Base-by-base conservation (phyloP, 352 stramenopile genomes). In the Phytophthora meadii region DNA sequence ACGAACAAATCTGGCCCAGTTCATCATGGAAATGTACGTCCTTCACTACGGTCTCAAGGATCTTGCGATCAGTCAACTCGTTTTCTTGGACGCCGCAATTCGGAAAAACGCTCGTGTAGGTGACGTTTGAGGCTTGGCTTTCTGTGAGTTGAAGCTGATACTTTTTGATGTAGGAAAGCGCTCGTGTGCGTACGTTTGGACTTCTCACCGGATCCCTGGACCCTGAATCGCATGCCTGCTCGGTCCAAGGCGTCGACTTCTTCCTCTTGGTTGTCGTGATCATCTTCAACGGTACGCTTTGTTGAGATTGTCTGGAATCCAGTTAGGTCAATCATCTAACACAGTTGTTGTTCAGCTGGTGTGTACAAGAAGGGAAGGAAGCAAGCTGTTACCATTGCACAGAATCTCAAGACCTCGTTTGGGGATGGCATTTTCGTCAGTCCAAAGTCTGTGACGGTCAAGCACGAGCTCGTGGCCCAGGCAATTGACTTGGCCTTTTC, bases 1-100 rank as follows among this genome's bases (percentile, higher is more conserved):
- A 2, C 79, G 85, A 10, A 57, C 68, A 9, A 87, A 88, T 22
- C 34, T 93, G 11, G 82, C 81, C n/a, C 79, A 91, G 59, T 91
- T 90, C 52, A 92, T 93, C 39, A 88, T 90, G 74, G 85, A 93
- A 57, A 87, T 93, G 77, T 93, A 91, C 52, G 83, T 89, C 27
- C 72, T 93, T 9, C 84, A 93, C 61, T 91, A 93, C 54, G 85
- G 82, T 0, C 75, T 93, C 30, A 91, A 91, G 49, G 85, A 91
- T 45, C 74, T 93, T 22, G 85, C 85, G 14, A 88, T 92, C 67
- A 91, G 85, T 37, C 82, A 93, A 46, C 70, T 93, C 32, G 79
- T 93, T 44, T 92, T 90, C 64, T 75, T 93, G 32, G 85, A 93
- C 34, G 82, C 81, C 12, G 81, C 82, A 5, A 88, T 93, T 40